Conservation (phyloP, 768 basidiomycete species). For the Collybiopsis luxurians region DNA sequence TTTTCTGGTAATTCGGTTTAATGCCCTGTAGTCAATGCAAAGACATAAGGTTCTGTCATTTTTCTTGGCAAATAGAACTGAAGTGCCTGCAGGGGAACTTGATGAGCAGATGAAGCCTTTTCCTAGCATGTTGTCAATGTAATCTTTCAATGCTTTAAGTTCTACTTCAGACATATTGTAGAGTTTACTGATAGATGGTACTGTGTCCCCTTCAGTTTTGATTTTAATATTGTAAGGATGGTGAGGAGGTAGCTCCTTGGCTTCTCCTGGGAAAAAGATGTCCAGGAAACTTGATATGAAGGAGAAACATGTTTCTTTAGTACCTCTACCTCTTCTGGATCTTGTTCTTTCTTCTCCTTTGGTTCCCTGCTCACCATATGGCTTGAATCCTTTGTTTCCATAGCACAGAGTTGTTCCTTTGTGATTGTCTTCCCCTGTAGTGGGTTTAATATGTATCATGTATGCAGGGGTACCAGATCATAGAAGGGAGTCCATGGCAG, state of each 20-base stretch:
- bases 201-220: no score
- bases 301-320: background rate
- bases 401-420: no score
- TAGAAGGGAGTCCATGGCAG: no score
- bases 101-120: constrained; percentile 1
- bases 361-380: background rate
- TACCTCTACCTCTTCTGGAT: no score
- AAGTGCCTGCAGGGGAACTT: constrained; percentile 8
- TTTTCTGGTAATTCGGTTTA: constrained; percentile 30
- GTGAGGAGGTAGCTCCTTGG: background rate
- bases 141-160: background rate
- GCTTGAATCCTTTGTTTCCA: background rate
- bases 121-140: background rate
- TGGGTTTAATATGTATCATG: no score
- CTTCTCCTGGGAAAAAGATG: background rate
- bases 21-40: constrained; percentile 16
- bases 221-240: no score
- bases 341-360: background rate
- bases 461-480: no score
- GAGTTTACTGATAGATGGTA: no score
- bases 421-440: no score
- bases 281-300: background rate
- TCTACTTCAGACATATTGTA: background rate
- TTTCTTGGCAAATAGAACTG: constrained; percentile 22
- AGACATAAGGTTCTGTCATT: constrained; percentile 19